Evolutionary conservation across 352 stramenopile genomes (phyloP), one percentile per base, ranked within the genome.

Genomic region (Phytopythium boreale): DNA sequence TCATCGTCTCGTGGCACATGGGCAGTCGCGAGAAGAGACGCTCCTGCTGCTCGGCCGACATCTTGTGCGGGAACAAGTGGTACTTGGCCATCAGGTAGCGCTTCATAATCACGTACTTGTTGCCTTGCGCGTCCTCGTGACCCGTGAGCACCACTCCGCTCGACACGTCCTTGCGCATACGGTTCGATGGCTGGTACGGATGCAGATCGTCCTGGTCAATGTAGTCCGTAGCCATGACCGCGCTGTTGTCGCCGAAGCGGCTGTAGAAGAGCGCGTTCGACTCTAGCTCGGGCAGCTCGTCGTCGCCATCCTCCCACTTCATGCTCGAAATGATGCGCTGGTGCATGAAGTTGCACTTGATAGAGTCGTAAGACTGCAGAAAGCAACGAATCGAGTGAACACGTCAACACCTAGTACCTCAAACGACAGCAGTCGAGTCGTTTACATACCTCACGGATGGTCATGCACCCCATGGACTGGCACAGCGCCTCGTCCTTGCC

Each of bases 331-430:
- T 75, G 56, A 90, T 90, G 61, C 83, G 83, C 55, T 92, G 83
- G 58, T 92, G 83, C 75, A 92, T 85, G 47, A 90, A 90, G 62
- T 90, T 89, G 69, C 83, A 92, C 62, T 87, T 87, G 60, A 90
- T 88, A 53, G 79, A 80, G 64, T 90, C 83, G 44, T 88, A 89
- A 34, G 77, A 87, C 71, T 79, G 41, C 24, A 59, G 19, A 19
- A 53, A 59, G n/a, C 56, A 31, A 17, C 37, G 26, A 46, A 60
- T 14, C 15, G 4, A n/a, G 41, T 55, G 37, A 53, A 49, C 19
- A 51, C 1, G 36, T 59, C n/a, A 56, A 24, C n/a, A 44, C n/a
- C 24, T 10, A 34, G 10, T 19, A 47, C 9, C 41, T 43, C 43
- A 49, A 17, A 39, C 15, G 41, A 22, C 41, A 47, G 19, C 22